Evolutionary conservation across 2,329 filamentous ascomycete genomes (phyloP).

Genomic region (Mycosphaerella arachidis): DNA sequence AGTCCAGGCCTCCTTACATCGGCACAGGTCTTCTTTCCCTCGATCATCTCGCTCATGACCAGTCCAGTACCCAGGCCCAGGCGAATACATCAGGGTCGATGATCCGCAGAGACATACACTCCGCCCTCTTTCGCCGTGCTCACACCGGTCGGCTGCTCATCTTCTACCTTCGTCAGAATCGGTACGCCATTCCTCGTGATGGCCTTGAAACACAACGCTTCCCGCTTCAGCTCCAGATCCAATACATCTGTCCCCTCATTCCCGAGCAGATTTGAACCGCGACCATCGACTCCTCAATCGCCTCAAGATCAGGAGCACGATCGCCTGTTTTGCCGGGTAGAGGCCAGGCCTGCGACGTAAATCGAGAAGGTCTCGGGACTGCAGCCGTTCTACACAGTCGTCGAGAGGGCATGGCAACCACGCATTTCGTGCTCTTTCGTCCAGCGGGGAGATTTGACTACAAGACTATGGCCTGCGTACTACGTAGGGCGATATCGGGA

Average conservation of each 20-base stretch:
- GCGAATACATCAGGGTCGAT: constrained; percentile 99
- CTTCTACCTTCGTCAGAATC: constrained; percentile 56
- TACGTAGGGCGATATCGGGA: constrained; percentile 58
- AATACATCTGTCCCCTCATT: constrained; percentile 31
- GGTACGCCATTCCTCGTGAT: constrained; percentile 61
- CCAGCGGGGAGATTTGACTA: constrained; percentile 59
- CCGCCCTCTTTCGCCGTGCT: constrained; percentile 51
- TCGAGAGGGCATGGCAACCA: constrained; percentile 65
- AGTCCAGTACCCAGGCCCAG: constrained; percentile 76
- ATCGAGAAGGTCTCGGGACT: constrained; percentile 70
- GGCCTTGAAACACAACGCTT: constrained; percentile 69
- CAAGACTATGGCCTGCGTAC: constrained; percentile 69
- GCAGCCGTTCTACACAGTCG: constrained; percentile 54
- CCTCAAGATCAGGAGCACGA: constrained; percentile 43
- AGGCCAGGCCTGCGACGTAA: too few relatives aligned
- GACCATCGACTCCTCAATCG: constrained; percentile 48
- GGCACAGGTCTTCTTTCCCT: constrained; percentile 44
- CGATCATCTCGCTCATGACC: constrained; percentile 61
- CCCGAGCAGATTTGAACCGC: constrained; percentile 49
- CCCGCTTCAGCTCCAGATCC: constrained; percentile 59
- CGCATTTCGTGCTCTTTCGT: constrained; percentile 40
- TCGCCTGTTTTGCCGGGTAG: constrained; percentile 56
- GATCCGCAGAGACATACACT: constrained; percentile 76
- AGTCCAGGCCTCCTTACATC: constrained; percentile 54
- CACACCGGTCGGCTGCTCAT: constrained; percentile 51